Evolutionary conservation across 2,329 filamentous ascomycete species (phyloP).

Genomic region (Parafenestella ontariensis): DNA sequence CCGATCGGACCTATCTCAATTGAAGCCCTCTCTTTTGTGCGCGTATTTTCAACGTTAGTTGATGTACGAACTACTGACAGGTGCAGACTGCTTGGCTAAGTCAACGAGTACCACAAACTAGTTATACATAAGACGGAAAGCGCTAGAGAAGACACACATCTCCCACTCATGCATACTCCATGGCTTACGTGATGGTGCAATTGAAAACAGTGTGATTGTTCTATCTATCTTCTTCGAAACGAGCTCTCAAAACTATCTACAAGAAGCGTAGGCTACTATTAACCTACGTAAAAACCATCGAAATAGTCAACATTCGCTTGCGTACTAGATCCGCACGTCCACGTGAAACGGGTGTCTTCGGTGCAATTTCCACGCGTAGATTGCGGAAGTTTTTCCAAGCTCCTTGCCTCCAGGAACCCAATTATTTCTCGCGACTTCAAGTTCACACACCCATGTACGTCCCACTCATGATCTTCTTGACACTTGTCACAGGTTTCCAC

Average conservation of each 20-base stretch:
- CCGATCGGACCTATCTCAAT: too few relatives aligned
- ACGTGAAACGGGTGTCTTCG: background rate
- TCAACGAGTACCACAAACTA: too few relatives aligned
- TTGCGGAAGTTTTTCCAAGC: background rate
- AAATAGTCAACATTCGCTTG: background rate
- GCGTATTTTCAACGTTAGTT: too few relatives aligned
- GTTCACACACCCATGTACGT: slow-evolving; percentile 46
- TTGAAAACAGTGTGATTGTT: background rate
- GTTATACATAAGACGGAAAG: too few relatives aligned
- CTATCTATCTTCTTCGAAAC: background rate
- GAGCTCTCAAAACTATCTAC: background rate
- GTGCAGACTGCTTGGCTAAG: too few relatives aligned
- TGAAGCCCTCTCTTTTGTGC: too few relatives aligned
- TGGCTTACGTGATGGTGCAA: too few relatives aligned
- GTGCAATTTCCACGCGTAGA: too few relatives aligned
- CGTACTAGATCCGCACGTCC: background rate
- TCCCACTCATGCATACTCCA: too few relatives aligned
- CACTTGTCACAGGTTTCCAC: slow-evolving; percentile 44
- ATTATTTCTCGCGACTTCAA: background rate
- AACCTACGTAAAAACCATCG: background rate
- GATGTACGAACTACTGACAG: too few relatives aligned
- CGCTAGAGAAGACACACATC: too few relatives aligned
- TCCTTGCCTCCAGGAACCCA: background rate
- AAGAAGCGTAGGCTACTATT: background rate
- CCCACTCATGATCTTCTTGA: slow-evolving; percentile 48